phyloP scores from a whole-genome alignment of 495 filamentous ascomycete species.

The Aspergillus diversus region DNA sequence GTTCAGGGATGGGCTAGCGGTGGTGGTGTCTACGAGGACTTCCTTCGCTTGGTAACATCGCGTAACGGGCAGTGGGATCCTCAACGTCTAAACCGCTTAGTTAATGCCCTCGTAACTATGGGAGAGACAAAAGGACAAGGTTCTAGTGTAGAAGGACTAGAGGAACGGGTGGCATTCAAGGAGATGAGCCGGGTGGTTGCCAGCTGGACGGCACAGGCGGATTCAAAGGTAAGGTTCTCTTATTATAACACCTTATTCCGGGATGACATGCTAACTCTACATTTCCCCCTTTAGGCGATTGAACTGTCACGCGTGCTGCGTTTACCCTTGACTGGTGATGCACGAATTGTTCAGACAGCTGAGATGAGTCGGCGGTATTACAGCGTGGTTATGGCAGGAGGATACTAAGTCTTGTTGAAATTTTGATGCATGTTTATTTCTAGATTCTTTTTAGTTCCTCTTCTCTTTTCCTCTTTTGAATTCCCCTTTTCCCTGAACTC shows the following conservation, averaged over 20 bases:
- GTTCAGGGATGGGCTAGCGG: conserved; percentile 70
- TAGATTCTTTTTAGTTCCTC: conserved; percentile 9
- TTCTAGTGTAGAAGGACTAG: conserved; percentile 64
- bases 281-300: conserved; percentile 32
- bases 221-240: conserved; percentile 57
- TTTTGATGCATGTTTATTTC: conserved; percentile 8
- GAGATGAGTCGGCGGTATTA: conserved; percentile 74
- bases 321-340: conserved; percentile 74
- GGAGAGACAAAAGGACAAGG: conserved; percentile 55
- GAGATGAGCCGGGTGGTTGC: conserved; percentile 66
- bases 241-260: neutral
- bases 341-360: conserved; percentile 65
- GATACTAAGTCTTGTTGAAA: conserved; percentile 31
- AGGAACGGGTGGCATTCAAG: conserved; percentile 76
- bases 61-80: conserved; percentile 40
- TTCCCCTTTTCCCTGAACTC: neutral
- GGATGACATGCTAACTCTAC: conserved; percentile 20
- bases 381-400: conserved; percentile 53
- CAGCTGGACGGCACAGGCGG: conserved; percentile 61
- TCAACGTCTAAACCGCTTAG: conserved; percentile 58
- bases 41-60: conserved; percentile 60
- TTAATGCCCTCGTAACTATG: conserved; percentile 66
- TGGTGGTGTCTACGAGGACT: conserved; percentile 82
- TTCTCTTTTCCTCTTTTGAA: neutral
- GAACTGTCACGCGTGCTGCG: conserved; percentile 57